Conservation (phyloP, 768 basidiomycete species). For the Strobilomyces echinocephalus region DNA sequence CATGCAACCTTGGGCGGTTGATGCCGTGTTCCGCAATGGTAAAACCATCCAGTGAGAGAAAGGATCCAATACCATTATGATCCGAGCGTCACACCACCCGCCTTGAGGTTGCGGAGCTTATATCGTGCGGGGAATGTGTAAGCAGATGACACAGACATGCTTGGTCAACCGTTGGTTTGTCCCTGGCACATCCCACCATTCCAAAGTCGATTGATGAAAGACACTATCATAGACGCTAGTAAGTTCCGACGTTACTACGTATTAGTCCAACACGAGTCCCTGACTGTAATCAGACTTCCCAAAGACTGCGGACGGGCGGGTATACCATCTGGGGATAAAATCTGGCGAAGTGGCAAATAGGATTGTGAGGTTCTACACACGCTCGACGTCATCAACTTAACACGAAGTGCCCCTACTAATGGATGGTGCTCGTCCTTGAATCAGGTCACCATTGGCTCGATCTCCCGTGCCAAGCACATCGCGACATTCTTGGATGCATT, state of each 20-base stretch:
- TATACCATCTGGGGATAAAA: slow-evolving; percentile 74
- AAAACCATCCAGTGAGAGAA: background rate
- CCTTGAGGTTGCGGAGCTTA: background rate
- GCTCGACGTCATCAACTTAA: background rate
- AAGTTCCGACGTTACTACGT: slow-evolving; percentile 27
- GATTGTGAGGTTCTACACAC: slow-evolving; percentile 44
- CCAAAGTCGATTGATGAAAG: slow-evolving; percentile 46
- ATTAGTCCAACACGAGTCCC: background rate
- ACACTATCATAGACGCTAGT: slow-evolving; percentile 64
- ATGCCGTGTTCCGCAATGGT: background rate
- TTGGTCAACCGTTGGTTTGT: background rate
- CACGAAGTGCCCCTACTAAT: background rate
- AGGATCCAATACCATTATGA: background rate
- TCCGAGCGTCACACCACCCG: background rate
- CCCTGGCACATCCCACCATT: slow-evolving; percentile 1
- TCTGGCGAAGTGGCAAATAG: slow-evolving; percentile 78
- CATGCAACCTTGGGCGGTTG: background rate
- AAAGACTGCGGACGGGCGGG: slow-evolving; percentile 63
- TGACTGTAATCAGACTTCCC: slow-evolving; percentile 57
- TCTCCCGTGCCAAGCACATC: slow-evolving; percentile 58
- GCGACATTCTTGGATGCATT: slow-evolving; percentile 56
- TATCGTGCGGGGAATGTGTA: background rate
- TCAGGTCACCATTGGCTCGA: slow-evolving; percentile 72
- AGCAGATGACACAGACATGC: slow-evolving; percentile 1
- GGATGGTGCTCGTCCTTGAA: slow-evolving; percentile 2